phyloP scores from a whole-genome alignment of 176 grass and related monocot species.

The Saccharum officinarum region DNA sequence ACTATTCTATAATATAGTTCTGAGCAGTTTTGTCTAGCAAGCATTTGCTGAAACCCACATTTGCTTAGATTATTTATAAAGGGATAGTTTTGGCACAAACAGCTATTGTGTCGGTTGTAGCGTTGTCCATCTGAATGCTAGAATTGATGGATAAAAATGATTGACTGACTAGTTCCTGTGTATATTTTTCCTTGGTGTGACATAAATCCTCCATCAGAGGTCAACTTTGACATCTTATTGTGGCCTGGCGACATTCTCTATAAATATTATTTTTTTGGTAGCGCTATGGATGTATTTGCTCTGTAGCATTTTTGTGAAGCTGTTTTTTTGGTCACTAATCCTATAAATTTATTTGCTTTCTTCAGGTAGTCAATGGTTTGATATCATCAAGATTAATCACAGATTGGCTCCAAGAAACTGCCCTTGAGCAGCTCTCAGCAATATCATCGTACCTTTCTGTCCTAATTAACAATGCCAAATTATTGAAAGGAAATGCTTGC shows the following conservation, averaged over 20 bases:
- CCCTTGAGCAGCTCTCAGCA: constrained; percentile 72
- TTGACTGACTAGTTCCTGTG: not conserved
- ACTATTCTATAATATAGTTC: not conserved
- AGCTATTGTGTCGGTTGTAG: not conserved
- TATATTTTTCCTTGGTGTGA: not conserved
- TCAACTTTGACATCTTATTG: constrained; percentile 12
- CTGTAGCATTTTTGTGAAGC: not conserved
- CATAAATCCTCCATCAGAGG: not conserved
- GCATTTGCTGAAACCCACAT: not conserved
- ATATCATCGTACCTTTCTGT: constrained; percentile 66
- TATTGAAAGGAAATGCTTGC: constrained; percentile 55
- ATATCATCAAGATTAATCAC: constrained; percentile 54
- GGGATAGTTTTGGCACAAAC: not conserved
- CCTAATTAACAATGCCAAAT: constrained; percentile 47
- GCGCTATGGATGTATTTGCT: not conserved
- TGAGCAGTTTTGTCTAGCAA: not conserved
- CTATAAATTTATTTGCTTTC: constrained; percentile 22
- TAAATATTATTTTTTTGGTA: not conserved
- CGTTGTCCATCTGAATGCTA: not conserved
- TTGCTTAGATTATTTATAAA: not conserved
- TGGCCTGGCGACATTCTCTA: not conserved
- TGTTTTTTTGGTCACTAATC: constrained; percentile 11
- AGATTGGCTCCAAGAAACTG: constrained; percentile 88
- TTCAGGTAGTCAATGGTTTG: constrained; percentile 70
- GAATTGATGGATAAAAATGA: not conserved